A percentile compares a stretch with the other conserved stretches of the same genome.
Conservation (phyloP, 1,284 basidiomycete genomes). For the Fomitopsis palustris region DNA sequence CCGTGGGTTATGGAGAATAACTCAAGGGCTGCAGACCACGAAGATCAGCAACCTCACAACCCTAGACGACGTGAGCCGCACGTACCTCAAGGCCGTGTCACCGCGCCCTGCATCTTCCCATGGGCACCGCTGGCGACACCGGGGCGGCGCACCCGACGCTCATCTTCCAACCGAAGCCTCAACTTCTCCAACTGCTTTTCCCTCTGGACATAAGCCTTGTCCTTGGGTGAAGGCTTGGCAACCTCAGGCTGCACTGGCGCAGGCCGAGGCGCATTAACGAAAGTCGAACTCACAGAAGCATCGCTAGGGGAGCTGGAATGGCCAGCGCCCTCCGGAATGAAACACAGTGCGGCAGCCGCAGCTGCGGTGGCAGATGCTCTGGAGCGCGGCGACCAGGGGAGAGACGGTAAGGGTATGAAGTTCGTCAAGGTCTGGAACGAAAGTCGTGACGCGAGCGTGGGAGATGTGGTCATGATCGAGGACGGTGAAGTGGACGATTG, state of each 20-base stretch:
- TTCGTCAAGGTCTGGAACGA: constrained; percentile 48
- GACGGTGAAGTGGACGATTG: constrained; percentile 22
- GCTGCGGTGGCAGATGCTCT: constrained; percentile 13
- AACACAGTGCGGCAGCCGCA: constrained; percentile 24
- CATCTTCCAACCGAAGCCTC: constrained; percentile 44
- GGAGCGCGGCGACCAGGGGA: constrained; percentile 35
- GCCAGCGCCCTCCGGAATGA: constrained; percentile 24
- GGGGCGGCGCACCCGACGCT: constrained; percentile 24
- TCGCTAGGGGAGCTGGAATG: constrained; percentile 19
- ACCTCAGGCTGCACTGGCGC: constrained; percentile 9
- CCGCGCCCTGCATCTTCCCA: neutral
- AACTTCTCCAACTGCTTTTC: constrained; percentile 62
- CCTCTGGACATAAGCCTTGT: constrained; percentile 49
- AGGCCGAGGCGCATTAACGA: constrained; percentile 12
- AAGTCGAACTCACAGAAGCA: constrained; percentile 15
- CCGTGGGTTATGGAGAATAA: neutral
- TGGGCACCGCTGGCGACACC: neutral
- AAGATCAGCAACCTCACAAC: neutral
- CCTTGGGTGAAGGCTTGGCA: constrained; percentile 15
- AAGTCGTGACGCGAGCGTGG: constrained; percentile 47
- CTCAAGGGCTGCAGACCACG: neutral
- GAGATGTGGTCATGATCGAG: constrained; percentile 45
- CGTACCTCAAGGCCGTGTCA: constrained; percentile 5
- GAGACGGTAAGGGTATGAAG: constrained; percentile 54
- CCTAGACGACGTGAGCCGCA: too few relatives aligned